Conservation (phyloP, 2,329 filamentous ascomycete genomes). For the Thelonectria olida region DNA sequence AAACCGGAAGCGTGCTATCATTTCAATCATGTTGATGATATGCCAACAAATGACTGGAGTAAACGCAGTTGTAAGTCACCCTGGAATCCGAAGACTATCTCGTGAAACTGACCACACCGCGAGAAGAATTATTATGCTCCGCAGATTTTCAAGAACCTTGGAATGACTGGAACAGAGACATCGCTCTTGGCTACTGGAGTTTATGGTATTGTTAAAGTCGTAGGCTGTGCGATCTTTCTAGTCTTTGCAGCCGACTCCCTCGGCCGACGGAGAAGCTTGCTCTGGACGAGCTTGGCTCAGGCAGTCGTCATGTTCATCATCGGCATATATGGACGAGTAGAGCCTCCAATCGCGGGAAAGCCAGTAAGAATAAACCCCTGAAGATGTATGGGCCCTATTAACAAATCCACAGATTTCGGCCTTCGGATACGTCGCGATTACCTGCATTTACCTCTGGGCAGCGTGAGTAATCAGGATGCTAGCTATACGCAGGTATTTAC, state of each 20-base stretch:
- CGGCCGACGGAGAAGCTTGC: conserved; percentile 67
- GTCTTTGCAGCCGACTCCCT: conserved; percentile 75
- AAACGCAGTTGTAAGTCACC: no score
- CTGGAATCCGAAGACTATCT: no score
- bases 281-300: conserved; percentile 74
- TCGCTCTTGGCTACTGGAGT: conserved; percentile 78
- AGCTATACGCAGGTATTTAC: background rate
- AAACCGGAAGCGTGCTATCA: no score
- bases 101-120: no score
- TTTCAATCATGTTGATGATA: no score
- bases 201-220: conserved; percentile 77
- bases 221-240: conserved; percentile 70
- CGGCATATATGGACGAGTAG: conserved; percentile 73
- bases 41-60: no score
- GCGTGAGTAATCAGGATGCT: conserved; percentile 48
- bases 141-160: conserved; percentile 73
- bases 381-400: background rate
- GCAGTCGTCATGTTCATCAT: conserved; percentile 73
- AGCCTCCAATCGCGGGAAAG: conserved; percentile 62
- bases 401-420: conserved; percentile 60
- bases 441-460: conserved; percentile 78
- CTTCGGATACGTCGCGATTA: conserved; percentile 75
- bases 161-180: conserved; percentile 63
- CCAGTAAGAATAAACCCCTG: no score
- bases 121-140: conserved; percentile 79